phyloP scores from a whole-genome alignment of 192 early-diverging fungal genomes.

The Phlyctochytrium planicorne region DNA sequence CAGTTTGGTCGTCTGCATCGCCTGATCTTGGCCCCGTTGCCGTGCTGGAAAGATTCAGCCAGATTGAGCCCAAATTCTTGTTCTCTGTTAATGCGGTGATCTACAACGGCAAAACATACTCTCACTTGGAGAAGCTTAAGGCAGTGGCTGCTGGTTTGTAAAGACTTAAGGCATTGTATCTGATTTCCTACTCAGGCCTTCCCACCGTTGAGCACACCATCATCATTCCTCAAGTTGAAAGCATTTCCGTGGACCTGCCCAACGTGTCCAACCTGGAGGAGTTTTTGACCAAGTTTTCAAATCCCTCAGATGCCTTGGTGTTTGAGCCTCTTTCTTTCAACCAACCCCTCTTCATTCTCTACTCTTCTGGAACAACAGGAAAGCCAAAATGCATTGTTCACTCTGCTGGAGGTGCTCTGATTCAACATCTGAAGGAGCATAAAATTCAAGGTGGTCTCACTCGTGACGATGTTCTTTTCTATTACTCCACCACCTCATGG shows the following conservation, averaged over 20 bases:
- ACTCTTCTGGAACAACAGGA: slow-evolving; percentile 92
- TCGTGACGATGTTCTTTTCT: slow-evolving; percentile 78
- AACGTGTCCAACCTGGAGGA: slow-evolving; percentile 26
- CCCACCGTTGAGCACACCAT: slow-evolving; percentile 70
- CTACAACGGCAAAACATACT: slow-evolving; percentile 85
- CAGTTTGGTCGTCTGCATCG: slow-evolving; percentile 91
- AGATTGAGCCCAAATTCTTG: slow-evolving; percentile 88
- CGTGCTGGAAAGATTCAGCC: slow-evolving; percentile 89
- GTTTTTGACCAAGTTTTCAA: too few species aligned
- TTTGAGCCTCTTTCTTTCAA: slow-evolving; percentile 89
- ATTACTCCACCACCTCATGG: slow-evolving; percentile 55
- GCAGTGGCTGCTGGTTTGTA: slow-evolving; percentile 52
- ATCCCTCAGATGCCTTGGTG: slow-evolving; percentile 38
- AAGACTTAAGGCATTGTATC: background rate
- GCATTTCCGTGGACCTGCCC: slow-evolving; percentile 5
- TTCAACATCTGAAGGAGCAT: slow-evolving; percentile 96
- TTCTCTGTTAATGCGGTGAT: slow-evolving; percentile 88
- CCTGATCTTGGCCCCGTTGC: slow-evolving; percentile 92
- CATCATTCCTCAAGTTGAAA: slow-evolving; percentile 73
- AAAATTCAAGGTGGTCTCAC: slow-evolving; percentile 78
- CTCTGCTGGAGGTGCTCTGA: slow-evolving; percentile 81
- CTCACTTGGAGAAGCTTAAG: slow-evolving; percentile 74
- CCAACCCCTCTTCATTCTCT: slow-evolving; percentile 90
- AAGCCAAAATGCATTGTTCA: slow-evolving; percentile 97
- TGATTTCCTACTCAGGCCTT: background rate